Conservation (phyloP, 2,329 filamentous ascomycete species). For the Dactylella cylindrospora region DNA sequence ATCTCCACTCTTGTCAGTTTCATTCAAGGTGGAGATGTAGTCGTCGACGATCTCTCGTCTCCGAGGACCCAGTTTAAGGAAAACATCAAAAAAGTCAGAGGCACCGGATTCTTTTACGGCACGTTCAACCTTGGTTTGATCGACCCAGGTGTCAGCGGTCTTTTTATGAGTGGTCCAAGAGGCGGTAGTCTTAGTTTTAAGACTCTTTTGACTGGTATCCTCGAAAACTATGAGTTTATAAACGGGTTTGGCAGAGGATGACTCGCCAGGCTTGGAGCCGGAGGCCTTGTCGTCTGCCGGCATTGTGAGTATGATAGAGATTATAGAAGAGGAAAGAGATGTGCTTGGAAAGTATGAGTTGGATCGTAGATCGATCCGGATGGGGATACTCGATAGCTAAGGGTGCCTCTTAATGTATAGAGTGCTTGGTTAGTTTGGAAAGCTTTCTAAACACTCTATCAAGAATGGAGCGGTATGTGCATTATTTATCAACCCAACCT, state of each 20-base stretch:
- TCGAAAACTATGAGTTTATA: conserved; percentile 21
- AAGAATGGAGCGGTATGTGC: no score
- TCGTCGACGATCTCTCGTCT: conserved; percentile 14
- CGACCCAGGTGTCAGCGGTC: conserved; percentile 10
- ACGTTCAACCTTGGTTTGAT: conserved; percentile 8
- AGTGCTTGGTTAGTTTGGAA: no score
- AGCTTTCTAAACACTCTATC: no score
- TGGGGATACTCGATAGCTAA: no score
- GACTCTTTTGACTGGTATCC: conserved; percentile 4
- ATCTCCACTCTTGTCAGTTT: conserved; percentile 3
- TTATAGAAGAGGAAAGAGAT: background rate
- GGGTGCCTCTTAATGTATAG: no score
- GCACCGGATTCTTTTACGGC: conserved; percentile 11
- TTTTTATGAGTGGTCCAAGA: background rate
- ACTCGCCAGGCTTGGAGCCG: background rate
- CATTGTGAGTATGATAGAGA: no score
- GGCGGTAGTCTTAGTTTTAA: background rate
- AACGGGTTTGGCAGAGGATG: conserved; percentile 2
- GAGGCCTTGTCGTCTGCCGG: background rate
- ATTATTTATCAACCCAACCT: no score
- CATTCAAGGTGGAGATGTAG: conserved; percentile 11
- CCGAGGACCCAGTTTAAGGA: conserved; percentile 6
- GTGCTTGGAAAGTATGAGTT: no score
- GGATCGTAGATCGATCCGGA: no score
- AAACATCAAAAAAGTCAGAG: conserved; percentile 2